Evolutionary conservation across 1,139 yeast species (phyloP).

Genomic region (Candida sanyaensis): DNA sequence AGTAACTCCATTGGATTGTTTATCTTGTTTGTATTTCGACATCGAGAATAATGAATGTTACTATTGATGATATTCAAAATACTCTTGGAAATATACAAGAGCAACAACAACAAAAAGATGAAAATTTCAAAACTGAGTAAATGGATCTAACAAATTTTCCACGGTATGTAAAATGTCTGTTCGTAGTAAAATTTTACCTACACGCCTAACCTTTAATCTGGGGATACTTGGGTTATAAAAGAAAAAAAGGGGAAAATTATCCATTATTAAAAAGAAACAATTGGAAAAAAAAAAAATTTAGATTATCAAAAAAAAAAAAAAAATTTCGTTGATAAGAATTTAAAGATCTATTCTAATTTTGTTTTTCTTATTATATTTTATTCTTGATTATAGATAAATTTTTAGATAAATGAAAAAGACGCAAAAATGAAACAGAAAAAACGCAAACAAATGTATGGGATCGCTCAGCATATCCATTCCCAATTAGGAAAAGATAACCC

Average conservation of each 20-base stretch:
- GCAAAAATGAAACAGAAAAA: no score
- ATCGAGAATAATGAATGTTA: neutral
- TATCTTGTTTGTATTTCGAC: neutral
- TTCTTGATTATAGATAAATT: no score
- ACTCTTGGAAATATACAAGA: neutral
- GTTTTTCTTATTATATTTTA: no score
- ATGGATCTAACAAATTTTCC: neutral
- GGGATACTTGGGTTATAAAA: neutral
- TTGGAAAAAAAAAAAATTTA: no score
- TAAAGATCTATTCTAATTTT: no score
- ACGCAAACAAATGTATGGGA: no score
- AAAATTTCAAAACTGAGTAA: neutral
- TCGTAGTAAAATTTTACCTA: neutral
- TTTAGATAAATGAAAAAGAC: no score
- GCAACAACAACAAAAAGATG: neutral
- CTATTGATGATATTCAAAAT: no score
- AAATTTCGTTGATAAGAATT: no score
- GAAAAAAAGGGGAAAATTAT: neutral
- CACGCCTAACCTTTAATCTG: neutral
- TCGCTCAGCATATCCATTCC: neutral
- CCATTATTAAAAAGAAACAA: neutral
- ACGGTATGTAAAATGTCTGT: neutral
- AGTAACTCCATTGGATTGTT: neutral
- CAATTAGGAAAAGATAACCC: constrained; percentile 1
- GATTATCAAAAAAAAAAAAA: no score